Percentiles rank a stretch among this genome's conserved stretches.
phyloP scores from a whole-genome alignment of 2,329 filamentous ascomycete genomes.

The Colletotrichum sp. region DNA sequence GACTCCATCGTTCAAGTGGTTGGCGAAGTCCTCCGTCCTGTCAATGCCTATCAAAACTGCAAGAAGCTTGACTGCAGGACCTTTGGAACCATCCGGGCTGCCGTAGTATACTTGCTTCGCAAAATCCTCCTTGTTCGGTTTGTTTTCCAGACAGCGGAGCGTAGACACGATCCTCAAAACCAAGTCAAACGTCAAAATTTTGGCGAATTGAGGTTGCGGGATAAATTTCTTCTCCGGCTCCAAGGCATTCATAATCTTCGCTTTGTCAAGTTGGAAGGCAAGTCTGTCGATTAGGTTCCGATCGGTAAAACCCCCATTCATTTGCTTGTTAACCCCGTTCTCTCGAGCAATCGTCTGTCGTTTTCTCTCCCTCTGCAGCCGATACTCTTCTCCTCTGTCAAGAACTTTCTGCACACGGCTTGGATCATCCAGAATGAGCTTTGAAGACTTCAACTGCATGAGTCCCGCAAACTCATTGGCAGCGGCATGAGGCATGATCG shows the following conservation, averaged over 20 bases:
- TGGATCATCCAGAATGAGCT: neutral
- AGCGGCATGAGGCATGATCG: neutral
- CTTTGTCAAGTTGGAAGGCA: no score
- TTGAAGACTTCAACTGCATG: neutral
- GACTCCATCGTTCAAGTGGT: neutral
- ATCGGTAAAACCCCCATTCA: neutral
- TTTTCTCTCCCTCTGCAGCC: neutral
- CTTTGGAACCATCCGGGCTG: neutral
- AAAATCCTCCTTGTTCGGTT: neutral
- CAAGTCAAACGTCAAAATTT: neutral
- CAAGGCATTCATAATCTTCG: neutral
- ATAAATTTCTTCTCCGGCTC: neutral
- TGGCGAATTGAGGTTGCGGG: neutral
- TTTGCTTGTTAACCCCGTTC: neutral
- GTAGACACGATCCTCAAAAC: neutral
- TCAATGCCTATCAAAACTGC: neutral
- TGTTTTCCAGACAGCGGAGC: neutral
- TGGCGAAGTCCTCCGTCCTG: neutral
- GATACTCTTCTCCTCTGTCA: neutral
- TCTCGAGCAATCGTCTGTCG: rapidly evolving
- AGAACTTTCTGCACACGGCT: neutral
- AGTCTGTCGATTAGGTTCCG: no score
- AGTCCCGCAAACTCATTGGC: rapidly evolving
- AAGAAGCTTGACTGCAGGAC: neutral
- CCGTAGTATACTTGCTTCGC: neutral